Evolutionary conservation across 345 rosid species (phyloP).

Genomic region (Rhodomyrtus tomentosa): DNA sequence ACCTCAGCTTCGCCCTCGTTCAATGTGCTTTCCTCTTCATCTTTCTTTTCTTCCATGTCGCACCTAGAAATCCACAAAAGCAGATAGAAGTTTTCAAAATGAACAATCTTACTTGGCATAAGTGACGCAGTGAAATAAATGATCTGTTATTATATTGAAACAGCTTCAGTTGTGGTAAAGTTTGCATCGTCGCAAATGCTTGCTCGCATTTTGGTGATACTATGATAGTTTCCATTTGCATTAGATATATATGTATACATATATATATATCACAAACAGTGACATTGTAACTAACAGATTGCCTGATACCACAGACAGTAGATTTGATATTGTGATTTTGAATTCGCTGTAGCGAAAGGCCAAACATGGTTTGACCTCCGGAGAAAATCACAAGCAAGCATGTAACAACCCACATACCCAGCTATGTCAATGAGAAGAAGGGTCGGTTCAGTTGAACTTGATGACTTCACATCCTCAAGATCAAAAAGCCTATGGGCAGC

Average conservation of each 20-base stretch:
- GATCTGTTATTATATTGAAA: neutral
- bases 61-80: conserved; percentile 37
- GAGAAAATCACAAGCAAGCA: neutral
- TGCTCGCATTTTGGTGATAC: neutral
- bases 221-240: neutral
- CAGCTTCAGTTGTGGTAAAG: neutral
- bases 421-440: conserved; percentile 76
- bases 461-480: conserved; percentile 52
- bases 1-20: conserved; percentile 97
- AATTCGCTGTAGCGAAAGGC: neutral
- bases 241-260: neutral
- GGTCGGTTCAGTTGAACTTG: conserved; percentile 75
- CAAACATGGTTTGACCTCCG: neutral
- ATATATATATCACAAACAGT: neutral
- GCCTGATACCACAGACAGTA: neutral
- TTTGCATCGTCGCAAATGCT: neutral
- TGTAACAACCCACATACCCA: conserved; percentile 32
- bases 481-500: conserved; percentile 80
- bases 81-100: neutral
- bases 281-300: neutral
- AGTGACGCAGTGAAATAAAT: neutral
- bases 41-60: conserved; percentile 98
- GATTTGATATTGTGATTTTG: neutral
- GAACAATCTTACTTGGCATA: neutral
- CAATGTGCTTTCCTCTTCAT: conserved; percentile 91